Evolutionary conservation across 441 rosid genomes (phyloP).

Genomic region (Gossypium aridum): DNA sequence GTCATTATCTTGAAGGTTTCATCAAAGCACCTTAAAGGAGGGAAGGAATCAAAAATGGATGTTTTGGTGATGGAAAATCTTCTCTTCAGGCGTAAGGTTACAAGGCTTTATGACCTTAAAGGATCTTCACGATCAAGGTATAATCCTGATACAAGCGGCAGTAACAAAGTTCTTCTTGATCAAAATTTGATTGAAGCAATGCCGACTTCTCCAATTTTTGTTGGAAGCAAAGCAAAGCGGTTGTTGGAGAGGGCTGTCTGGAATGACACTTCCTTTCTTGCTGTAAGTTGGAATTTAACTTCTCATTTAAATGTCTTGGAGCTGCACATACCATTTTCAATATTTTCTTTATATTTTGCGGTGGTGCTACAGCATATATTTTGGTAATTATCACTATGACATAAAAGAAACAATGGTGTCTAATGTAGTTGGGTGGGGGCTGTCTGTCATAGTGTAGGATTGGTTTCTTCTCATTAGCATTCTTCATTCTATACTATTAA

Average conservation of each 20-base stretch:
- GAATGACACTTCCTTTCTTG: constrained; percentile 74
- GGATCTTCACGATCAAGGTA: constrained; percentile 75
- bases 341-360: background rate
- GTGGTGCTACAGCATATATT: background rate
- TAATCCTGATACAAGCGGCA: constrained; percentile 63
- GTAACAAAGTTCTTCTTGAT: constrained; percentile 64
- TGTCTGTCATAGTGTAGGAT: background rate
- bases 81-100: constrained; percentile 49
- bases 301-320: background rate
- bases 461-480: background rate
- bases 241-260: constrained; percentile 73
- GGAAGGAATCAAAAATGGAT: constrained; percentile 65
- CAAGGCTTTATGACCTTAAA: constrained; percentile 60
- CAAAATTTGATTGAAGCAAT: constrained; percentile 74
- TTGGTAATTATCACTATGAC: background rate
- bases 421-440: background rate
- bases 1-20: constrained; percentile 38
- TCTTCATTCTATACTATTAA: background rate
- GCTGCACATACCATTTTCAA: background rate
- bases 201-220: constrained; percentile 77
- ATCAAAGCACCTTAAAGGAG: constrained; percentile 58
- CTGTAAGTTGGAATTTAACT: constrained; percentile 35
- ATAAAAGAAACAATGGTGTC: background rate
- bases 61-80: constrained; percentile 84
- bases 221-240: constrained; percentile 67